Evolutionary conservation across 139 green algal species (phyloP), one percentile per base, ranked within the genome.

Genomic region (Chlorella ohadii): DNA sequence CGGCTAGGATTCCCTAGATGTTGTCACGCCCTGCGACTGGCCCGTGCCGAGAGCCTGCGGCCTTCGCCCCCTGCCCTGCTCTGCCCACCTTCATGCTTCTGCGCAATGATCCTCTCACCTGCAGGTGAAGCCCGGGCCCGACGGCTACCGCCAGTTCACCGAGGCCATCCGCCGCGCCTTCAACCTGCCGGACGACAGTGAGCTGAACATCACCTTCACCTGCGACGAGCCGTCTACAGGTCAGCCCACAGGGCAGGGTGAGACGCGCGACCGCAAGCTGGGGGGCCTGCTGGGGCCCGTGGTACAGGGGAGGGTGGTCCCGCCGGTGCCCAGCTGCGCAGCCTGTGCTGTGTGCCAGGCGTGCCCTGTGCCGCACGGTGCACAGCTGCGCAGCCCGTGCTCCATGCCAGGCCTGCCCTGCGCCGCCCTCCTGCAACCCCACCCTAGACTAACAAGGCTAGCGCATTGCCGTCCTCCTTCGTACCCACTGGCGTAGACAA

Each of bases 161-260:
- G 82, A 94, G 57, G 89, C 92, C 74, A 98, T 98, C 55, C 87
- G 94, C 22, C 64, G 87, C 19, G 93, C 94, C 13, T 98, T 98
- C 78, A 85, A 84, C 55, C 92, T 98, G 41, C 95, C 94, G 1
- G 88, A 92, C 22, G 94, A 97, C 78, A 90, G 81, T n/a, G 93
- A 98, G 85, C 89, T 98, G 23, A 98, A 98, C 90, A 98, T 98
- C 83, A 97, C 93, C 0, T 98, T 98, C 91, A 98, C 95, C 16
- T 98, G 95, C 81, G 95, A 98, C 82, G 95, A 98, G 85, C 94
- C 95, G 19, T 91, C 84, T 61, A 90, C 87, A 85, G 91, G 88
- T 91, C 74, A 41, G 17, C n/a, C 31, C 20, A 19, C 44, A 68
- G 12, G 28, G 31, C 15, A 38, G 25, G 63, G 63, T 28, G 63